Evolutionary conservation across 495 filamentous ascomycete genomes (phyloP), one percentile per base, ranked within the genome.

Genomic region (Penicillium samsonianum): DNA sequence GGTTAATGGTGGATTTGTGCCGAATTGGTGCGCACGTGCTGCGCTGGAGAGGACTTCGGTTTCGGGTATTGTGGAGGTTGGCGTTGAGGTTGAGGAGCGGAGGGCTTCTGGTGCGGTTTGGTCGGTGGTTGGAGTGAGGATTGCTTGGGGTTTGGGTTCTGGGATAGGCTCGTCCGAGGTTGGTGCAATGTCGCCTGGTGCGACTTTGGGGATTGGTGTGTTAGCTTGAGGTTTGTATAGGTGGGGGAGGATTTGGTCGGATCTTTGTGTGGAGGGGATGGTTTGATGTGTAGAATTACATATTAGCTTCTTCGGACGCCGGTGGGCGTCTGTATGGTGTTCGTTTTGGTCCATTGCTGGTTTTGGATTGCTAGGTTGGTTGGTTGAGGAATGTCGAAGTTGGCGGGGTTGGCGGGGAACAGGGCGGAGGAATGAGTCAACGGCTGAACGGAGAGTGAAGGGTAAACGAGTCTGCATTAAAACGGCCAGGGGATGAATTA

Each of bases 121-220:
- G 55, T 50, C 30, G 11, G 10, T 31, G 60, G 22, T 43, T 47
- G 46, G 43, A 53, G 30, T 38, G 72, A 84, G 41, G 76, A 77
- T 33, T 84, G 87, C 37, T 74, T 91, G 48, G 83, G 87, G 2
- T 62, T 92, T 83, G 64, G 68, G 65, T 64, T 64, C 59, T 12
- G 10, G 64, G 14, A n/a, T 57, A 23, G 60, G 42, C n/a, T 52
- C 41, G 7, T 65, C 50, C 16, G 65, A 35, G 28, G 61, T 67
- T 45, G 58, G 41, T 46, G 65, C 58, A 46, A 77, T 75, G 49
- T 80, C 77, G 6, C 77, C 77, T 7, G 77, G 77, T 23, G 77
- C 77, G 47, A 80, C 77, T 79, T 63, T 41, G 9, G 14, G 30
- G 10, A 17, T 20, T 46, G 19, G n/a, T 20, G 50, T 54, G 65